A percentile compares a stretch with the other conserved stretches of the same genome.
phyloP scores from a whole-genome alignment of 163 green algal species.

The Scenedesmus sp. region DNA sequence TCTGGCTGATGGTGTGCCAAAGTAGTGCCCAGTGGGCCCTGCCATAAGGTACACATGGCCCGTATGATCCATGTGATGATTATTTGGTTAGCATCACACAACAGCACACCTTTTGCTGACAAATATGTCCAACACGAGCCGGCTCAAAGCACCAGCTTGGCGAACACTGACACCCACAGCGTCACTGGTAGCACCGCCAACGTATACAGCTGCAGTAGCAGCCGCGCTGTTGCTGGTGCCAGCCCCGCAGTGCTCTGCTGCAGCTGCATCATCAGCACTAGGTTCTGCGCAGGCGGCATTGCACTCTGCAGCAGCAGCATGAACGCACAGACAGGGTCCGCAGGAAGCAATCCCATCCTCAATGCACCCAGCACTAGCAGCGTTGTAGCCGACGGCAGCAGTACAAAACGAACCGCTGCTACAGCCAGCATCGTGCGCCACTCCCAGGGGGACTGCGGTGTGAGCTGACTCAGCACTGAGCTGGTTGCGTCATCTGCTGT shows the following conservation, averaged over 20 bases:
- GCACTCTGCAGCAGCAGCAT: constrained; percentile 52
- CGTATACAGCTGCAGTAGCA: constrained; percentile 57
- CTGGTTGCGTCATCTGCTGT: constrained; percentile 50
- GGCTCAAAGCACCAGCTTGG: constrained; percentile 40
- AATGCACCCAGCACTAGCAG: constrained; percentile 21
- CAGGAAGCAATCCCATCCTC: constrained; percentile 17
- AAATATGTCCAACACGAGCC: too few relatives aligned
- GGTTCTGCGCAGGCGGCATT: constrained; percentile 42
- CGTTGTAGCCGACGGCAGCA: constrained; percentile 29
- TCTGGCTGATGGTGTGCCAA: too few relatives aligned
- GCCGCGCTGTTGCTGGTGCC: constrained; percentile 35
- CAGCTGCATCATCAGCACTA: constrained; percentile 57
- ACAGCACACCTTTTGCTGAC: too few relatives aligned
- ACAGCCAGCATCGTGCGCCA: constrained; percentile 39
- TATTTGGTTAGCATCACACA: too few relatives aligned
- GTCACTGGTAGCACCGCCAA: constrained; percentile 49
- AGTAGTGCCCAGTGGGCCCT: too few relatives aligned
- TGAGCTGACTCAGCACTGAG: constrained; percentile 47
- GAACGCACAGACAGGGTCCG: constrained; percentile 26
- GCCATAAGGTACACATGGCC: too few relatives aligned
- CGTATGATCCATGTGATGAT: too few relatives aligned
- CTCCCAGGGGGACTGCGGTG: constrained; percentile 41
- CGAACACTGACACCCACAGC: constrained; percentile 51
- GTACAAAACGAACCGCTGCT: constrained; percentile 43
- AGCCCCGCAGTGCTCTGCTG: constrained; percentile 32